phyloP scores from a whole-genome alignment of 2,329 filamentous ascomycete species.

The Teratosphaeria epicoccoides region DNA sequence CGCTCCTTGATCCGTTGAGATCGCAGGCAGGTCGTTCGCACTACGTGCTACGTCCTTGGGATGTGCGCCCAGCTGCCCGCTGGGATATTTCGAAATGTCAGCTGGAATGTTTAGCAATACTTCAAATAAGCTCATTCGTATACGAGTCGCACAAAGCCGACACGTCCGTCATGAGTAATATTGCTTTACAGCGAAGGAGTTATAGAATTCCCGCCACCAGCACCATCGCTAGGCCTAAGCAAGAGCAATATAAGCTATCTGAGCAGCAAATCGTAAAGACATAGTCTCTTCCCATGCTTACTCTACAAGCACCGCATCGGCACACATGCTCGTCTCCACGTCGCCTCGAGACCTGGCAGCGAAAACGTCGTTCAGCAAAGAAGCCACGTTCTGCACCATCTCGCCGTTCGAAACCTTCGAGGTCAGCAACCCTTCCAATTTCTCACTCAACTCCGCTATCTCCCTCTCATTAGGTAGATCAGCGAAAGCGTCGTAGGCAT shows the following conservation, averaged over 20 bases:
- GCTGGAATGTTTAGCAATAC: no score
- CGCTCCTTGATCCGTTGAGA: no score
- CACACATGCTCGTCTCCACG: background rate
- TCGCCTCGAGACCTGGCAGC: background rate
- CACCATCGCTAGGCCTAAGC: constrained; percentile 5
- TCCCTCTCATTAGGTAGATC: constrained; percentile 3
- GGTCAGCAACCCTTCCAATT: constrained; percentile 11
- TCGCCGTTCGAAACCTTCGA: constrained; percentile 13
- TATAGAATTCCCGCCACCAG: background rate
- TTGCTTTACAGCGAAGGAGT: background rate
- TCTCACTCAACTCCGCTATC: constrained; percentile 7
- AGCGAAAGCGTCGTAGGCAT: constrained; percentile 7
- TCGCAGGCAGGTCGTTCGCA: no score
- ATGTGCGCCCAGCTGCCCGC: no score
- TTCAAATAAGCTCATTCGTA: no score
- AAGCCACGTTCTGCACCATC: constrained; percentile 14
- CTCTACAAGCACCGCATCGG: background rate
- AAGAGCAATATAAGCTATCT: background rate
- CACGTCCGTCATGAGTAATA: no score
- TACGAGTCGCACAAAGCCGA: no score
- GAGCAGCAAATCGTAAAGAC: constrained; percentile 1
- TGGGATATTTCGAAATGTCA: no score
- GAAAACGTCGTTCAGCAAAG: constrained; percentile 4
- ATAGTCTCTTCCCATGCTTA: background rate
- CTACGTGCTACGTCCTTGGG: no score